Conservation (phyloP, 306 rosid species). For the Amphicarpaea edgeworthii region DNA sequence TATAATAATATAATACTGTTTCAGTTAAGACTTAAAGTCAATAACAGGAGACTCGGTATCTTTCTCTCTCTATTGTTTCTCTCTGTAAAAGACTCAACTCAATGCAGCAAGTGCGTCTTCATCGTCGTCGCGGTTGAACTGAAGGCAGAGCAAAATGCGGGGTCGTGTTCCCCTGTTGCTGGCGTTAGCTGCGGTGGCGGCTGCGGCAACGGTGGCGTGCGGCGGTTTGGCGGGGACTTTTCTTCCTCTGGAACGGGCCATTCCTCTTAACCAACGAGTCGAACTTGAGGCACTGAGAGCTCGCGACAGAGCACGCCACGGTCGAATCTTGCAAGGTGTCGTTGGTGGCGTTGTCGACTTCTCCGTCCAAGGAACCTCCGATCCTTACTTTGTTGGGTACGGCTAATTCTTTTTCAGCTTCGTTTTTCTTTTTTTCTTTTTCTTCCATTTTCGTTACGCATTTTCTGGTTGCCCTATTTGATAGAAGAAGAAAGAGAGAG, state of each 20-base stretch:
- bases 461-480: constrained; percentile 39
- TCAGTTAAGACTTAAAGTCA: too few relatives aligned
- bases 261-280: constrained; percentile 63
- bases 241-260: constrained; percentile 77
- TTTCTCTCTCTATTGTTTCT: neutral
- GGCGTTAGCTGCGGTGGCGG: constrained; percentile 42
- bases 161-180: constrained; percentile 39
- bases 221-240: constrained; percentile 52
- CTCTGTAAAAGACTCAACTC: constrained; percentile 31
- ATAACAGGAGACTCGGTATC: too few relatives aligned
- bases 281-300: constrained; percentile 67
- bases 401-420: constrained; percentile 43
- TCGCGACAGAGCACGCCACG: constrained; percentile 76
- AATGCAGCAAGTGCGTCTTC: constrained; percentile 53
- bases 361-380: constrained; percentile 92
- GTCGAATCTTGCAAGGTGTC: constrained; percentile 75
- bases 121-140: constrained; percentile 47
- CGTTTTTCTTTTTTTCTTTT: constrained; percentile 6
- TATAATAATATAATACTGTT: too few relatives aligned
- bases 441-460: neutral
- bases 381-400: constrained; percentile 85
- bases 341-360: constrained; percentile 77
- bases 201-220: constrained; percentile 52
- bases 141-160: constrained; percentile 58
- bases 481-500: constrained; percentile 13